Conservation (phyloP, 2,329 filamentous ascomycete species). For the Aurifilum marmelostoma region DNA sequence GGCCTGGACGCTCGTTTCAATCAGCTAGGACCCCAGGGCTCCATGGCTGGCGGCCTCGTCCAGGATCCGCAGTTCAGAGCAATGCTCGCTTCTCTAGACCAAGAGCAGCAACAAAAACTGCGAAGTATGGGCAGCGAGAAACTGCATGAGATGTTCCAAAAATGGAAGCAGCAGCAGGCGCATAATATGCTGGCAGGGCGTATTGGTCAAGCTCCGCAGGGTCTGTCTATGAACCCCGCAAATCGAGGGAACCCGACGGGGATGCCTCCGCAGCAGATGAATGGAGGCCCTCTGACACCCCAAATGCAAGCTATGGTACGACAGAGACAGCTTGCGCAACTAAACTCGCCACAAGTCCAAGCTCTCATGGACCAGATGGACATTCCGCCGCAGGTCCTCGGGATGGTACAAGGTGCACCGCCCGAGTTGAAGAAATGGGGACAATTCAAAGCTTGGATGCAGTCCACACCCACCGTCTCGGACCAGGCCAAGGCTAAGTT, state of each 20-base stretch:
- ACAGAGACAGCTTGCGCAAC: conserved; percentile 33
- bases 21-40: conserved; percentile 46
- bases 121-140: conserved; percentile 52
- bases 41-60: conserved; percentile 40
- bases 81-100: conserved; percentile 49
- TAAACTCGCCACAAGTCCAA: conserved; percentile 37
- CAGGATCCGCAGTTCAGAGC: conserved; percentile 46
- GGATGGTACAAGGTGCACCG: conserved; percentile 38
- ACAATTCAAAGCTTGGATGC: conserved; percentile 49
- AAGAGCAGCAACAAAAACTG: conserved; percentile 51
- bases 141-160: conserved; percentile 54
- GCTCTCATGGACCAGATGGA: conserved; percentile 54
- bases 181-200: conserved; percentile 32
- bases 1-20: conserved; percentile 58
- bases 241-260: conserved; percentile 23
- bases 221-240: conserved; percentile 31
- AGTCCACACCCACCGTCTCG: conserved; percentile 39
- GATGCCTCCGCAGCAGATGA: conserved; percentile 30
- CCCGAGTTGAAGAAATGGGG: conserved; percentile 53
- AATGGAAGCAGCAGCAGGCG: conserved; percentile 46
- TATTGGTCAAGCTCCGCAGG: conserved; percentile 32
- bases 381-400: conserved; percentile 44
- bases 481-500: conserved; percentile 41
- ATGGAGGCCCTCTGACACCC: conserved; percentile 25
- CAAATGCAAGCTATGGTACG: conserved; percentile 29